A percentile compares a stretch with the other conserved stretches of the same genome.
Evolutionary conservation across 2,329 filamentous ascomycete genomes (phyloP).

Genomic region (Botrytis hyacinthi): DNA sequence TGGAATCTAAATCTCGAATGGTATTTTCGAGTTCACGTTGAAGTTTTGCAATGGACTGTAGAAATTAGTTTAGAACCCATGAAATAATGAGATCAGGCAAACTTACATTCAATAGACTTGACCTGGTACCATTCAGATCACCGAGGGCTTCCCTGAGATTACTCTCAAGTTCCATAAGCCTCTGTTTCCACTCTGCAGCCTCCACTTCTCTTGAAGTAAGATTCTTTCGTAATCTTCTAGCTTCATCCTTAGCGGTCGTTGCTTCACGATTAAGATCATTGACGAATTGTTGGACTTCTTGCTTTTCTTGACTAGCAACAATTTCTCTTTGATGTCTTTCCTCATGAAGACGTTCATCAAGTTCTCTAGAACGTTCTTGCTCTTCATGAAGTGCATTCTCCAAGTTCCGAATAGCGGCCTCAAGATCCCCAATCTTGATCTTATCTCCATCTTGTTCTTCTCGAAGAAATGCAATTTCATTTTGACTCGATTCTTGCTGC

Average conservation of each 20-base stretch:
- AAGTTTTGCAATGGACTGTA: conserved; percentile 76
- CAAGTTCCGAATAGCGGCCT: conserved; percentile 75
- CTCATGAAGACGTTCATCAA: conserved; percentile 71
- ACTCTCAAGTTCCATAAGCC: conserved; percentile 84
- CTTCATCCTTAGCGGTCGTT: conserved; percentile 80
- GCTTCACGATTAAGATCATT: conserved; percentile 89
- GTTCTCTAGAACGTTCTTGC: conserved; percentile 69
- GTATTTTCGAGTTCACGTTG: conserved; percentile 86
- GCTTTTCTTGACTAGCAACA: conserved; percentile 83
- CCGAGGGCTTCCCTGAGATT: conserved; percentile 84
- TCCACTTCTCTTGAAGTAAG: conserved; percentile 83
- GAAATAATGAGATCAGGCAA: background rate
- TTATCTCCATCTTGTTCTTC: conserved; percentile 98
- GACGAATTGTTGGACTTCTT: conserved; percentile 89
- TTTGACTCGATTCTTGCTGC: conserved; percentile 87
- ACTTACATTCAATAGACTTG: conserved; percentile 75
- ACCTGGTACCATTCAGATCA: conserved; percentile 81
- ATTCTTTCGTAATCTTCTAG: conserved; percentile 75
- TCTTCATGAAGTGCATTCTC: conserved; percentile 81
- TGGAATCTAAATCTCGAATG: conserved; percentile 74
- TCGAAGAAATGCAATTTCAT: conserved; percentile 89
- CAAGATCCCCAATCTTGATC: conserved; percentile 93
- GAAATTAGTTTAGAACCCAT: conserved; percentile 26
- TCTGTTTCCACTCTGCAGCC: conserved; percentile 86
- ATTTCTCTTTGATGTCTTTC: conserved; percentile 86